Evolutionary conservation across 257 asterid genomes (phyloP), one percentile per base, ranked within the genome.

Genomic region (Scutellaria barbata): DNA sequence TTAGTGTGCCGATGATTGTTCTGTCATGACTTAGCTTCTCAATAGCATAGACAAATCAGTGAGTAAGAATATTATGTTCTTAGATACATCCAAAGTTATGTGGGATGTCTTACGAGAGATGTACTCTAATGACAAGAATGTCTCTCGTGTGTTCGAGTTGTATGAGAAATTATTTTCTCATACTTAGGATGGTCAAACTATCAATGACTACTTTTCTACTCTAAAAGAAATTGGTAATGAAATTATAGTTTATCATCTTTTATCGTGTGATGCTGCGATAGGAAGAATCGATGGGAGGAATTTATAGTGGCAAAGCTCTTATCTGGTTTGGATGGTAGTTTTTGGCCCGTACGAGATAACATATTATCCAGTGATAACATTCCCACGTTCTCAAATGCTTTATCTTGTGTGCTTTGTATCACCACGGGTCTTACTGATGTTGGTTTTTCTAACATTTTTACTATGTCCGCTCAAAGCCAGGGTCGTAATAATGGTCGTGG

Each of bases 1-100:
- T 20, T 46, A 57, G 70, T 6, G 11, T 14, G 40, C 33, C 0
- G 57, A 43, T 45, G 57, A 64, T 30, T 45, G 37, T 18, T 5
- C 43, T 25, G 41, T 64, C 6, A 64, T 64, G 70, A 64, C 57
- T 22, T 45, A 57, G 56, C 42, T 64, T 5, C 57, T 64, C 16
- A 64, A 64, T 20, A 64, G 57, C 22, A 10, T 64, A 43, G 70
- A 64, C 1, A 7, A 11, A 46, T 45, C 42, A 0, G 22, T 64
- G 0, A 42, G 55, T 43, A 63, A 4, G 40, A 63, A 41, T 13
- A 22, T 63, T 10, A 63, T 63, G 69, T 43, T 63, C 17, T 16
- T 63, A 12, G 54, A 63, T 0, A 41, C 55, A 4, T 16, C 55
- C 10, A 63, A 63, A 63, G 54, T 9, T n/a, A n/a, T n/a, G n/a